Evolutionary conservation across 345 rosid species (phyloP).

Genomic region (Isatis tinctoria): DNA sequence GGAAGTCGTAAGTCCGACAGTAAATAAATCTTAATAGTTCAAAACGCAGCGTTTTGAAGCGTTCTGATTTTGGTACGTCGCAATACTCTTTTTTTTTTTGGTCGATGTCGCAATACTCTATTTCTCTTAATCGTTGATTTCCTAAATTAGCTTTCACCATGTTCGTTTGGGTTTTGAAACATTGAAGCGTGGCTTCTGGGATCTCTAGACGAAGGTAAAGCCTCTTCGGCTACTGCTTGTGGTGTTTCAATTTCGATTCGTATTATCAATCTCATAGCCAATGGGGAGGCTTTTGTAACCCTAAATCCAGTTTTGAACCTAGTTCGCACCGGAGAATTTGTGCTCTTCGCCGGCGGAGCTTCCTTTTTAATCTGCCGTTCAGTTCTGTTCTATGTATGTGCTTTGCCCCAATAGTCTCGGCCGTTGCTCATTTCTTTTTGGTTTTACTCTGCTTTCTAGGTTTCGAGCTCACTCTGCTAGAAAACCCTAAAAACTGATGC

Average conservation of each 20-base stretch:
- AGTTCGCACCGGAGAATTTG: not conserved
- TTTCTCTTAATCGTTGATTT: slow-evolving; percentile 17
- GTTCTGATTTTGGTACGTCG: not conserved
- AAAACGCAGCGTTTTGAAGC: slow-evolving; percentile 8
- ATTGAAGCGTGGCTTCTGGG: slow-evolving; percentile 18
- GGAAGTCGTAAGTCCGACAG: no score
- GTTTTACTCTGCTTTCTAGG: slow-evolving; percentile 11
- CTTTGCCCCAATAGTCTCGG: not conserved
- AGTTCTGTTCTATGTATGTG: not conserved
- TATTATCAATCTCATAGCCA: not conserved
- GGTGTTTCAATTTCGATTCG: not conserved
- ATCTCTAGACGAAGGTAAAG: slow-evolving; percentile 17
- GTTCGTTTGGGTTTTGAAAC: slow-evolving; percentile 13
- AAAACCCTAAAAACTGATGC: slow-evolving; percentile 15
- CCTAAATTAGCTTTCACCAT: slow-evolving; percentile 10
- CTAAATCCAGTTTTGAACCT: slow-evolving; percentile 21
- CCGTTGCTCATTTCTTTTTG: slow-evolving; percentile 13
- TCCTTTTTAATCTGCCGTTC: not conserved
- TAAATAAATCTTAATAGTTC: no score
- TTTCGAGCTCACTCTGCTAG: slow-evolving; percentile 32
- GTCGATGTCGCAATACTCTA: no score
- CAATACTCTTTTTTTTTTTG: no score
- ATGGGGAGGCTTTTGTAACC: slow-evolving; percentile 9
- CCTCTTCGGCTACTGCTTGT: slow-evolving; percentile 9
- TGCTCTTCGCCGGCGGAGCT: not conserved